Evolutionary conservation across 306 rosid genomes (phyloP).

Genomic region (Sicyos edulis): DNA sequence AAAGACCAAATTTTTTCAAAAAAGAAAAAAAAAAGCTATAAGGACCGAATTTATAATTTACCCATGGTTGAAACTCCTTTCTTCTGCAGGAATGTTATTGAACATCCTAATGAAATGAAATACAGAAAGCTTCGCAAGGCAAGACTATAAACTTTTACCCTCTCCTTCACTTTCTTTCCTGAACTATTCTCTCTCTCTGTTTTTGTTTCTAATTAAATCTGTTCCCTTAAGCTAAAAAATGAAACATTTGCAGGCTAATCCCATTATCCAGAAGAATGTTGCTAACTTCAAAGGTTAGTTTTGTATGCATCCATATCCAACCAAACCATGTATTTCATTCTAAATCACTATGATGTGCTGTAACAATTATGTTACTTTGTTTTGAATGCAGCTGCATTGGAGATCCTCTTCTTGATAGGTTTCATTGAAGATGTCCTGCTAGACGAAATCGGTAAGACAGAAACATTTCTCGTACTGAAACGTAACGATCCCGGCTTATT

Average conservation of each 20-base stretch:
- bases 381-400: slow-evolving; percentile 69
- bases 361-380: not conserved
- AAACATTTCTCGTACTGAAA: slow-evolving; percentile 74
- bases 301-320: slow-evolving; percentile 8
- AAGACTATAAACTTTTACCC: not conserved
- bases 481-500: slow-evolving; percentile 81
- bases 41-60: too few relatives aligned
- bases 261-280: slow-evolving; percentile 58
- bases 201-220: not conserved
- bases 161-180: not conserved
- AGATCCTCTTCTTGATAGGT: slow-evolving; percentile 55
- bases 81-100: slow-evolving; percentile 66
- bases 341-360: not conserved
- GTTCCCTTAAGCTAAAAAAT: slow-evolving; percentile 16
- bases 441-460: slow-evolving; percentile 59
- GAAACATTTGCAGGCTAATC: slow-evolving; percentile 66
- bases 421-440: slow-evolving; percentile 59
- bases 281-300: slow-evolving; percentile 58
- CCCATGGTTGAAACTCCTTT: slow-evolving; percentile 11
- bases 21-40: too few relatives aligned
- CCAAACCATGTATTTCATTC: not conserved
- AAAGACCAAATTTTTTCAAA: too few relatives aligned
- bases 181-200: not conserved
- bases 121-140: slow-evolving; percentile 79
- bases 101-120: slow-evolving; percentile 69